Evolutionary conservation across 495 filamentous ascomycete species (phyloP).

Genomic region (Aspergillus campestris): DNA sequence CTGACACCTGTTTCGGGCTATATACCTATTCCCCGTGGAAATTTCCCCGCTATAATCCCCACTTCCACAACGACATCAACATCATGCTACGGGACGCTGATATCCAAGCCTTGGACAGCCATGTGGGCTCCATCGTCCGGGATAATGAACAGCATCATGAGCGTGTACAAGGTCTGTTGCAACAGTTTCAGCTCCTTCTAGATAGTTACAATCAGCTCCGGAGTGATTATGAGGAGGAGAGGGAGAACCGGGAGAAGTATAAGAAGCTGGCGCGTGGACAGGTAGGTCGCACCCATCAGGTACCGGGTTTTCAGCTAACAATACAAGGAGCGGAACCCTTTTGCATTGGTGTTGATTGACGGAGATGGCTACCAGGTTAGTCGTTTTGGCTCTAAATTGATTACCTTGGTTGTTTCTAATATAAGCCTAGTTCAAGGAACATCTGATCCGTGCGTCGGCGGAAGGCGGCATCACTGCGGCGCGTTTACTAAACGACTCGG

Average conservation of each 20-base stretch:
- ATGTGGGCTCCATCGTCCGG: slow-evolving; percentile 17
- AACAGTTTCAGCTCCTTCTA: slow-evolving; percentile 34
- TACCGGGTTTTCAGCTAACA: background rate
- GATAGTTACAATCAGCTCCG: slow-evolving; percentile 44
- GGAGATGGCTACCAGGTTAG: slow-evolving; percentile 50
- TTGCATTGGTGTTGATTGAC: slow-evolving; percentile 52
- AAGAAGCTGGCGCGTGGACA: slow-evolving; percentile 44
- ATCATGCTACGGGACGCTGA: slow-evolving; percentile 35
- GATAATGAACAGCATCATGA: slow-evolving; percentile 29
- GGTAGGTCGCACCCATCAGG: slow-evolving; percentile 16
- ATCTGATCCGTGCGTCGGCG: slow-evolving; percentile 39
- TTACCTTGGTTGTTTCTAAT: background rate
- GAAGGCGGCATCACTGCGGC: slow-evolving; percentile 53
- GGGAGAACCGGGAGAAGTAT: slow-evolving; percentile 44
- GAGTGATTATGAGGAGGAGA: slow-evolving; percentile 51
- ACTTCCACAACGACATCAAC: background rate
- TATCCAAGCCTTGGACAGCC: slow-evolving; percentile 23
- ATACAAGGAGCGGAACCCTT: slow-evolving; percentile 46
- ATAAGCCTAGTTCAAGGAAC: slow-evolving; percentile 42
- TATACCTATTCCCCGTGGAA: no score
- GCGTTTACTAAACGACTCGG: slow-evolving; percentile 39
- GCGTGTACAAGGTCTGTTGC: slow-evolving; percentile 27
- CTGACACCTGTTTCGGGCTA: no score
- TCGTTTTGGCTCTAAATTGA: background rate
- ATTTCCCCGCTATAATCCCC: no score